Evolutionary conservation across 495 filamentous ascomycete genomes (phyloP).

Genomic region (Aspergillus panamensis): DNA sequence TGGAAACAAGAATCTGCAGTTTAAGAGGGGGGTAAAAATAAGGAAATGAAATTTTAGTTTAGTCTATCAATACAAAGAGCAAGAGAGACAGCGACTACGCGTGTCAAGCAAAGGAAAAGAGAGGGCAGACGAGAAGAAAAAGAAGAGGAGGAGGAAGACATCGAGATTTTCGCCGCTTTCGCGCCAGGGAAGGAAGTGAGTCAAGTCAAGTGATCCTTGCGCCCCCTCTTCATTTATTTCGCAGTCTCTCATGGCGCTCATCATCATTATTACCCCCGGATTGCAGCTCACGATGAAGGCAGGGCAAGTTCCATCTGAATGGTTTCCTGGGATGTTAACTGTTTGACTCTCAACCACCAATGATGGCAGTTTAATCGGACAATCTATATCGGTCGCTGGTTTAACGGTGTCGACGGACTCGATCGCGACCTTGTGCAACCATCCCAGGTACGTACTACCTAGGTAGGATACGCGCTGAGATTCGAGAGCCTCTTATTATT

Average conservation of each 20-base stretch:
- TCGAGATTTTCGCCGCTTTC: constrained; percentile 2
- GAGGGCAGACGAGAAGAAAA: constrained; percentile 10
- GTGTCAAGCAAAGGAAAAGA: background rate
- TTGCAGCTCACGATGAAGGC: constrained; percentile 4
- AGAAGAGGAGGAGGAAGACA: constrained; percentile 2
- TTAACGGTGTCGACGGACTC: no score
- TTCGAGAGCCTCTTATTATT: no score
- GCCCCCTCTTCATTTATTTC: background rate
- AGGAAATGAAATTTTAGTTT: background rate
- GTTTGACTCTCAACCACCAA: no score
- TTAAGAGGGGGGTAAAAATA: background rate
- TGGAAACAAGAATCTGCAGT: background rate
- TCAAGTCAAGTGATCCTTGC: constrained; percentile 14
- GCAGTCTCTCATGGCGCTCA: background rate
- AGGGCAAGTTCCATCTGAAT: no score
- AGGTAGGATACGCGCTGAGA: no score
- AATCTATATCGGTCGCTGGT: no score
- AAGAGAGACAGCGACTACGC: constrained; percentile 6
- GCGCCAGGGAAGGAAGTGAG: constrained; percentile 3
- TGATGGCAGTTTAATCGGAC: no score
- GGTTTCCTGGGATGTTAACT: no score
- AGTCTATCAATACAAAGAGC: no score
- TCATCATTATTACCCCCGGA: background rate
- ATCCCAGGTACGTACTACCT: no score
- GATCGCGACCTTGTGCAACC: no score